Conservation (phyloP, 202 grass and related monocot species). For the Setaria italica region DNA sequence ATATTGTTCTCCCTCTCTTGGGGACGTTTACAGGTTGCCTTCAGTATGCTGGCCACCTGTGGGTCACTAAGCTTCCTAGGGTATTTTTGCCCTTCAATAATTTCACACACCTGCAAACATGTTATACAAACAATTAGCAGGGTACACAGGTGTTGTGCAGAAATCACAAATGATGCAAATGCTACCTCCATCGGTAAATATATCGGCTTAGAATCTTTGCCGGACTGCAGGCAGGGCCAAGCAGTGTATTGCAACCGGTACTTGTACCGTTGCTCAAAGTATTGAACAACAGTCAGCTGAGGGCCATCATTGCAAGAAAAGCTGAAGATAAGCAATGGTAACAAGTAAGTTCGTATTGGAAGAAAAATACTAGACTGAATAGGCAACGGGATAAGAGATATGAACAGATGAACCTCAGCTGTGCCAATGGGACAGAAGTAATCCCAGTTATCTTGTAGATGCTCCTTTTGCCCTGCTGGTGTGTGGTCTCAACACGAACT, state of each 20-base stretch:
- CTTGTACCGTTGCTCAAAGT: constrained; percentile 61
- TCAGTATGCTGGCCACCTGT: constrained; percentile 62
- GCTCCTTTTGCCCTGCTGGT: constrained; percentile 54
- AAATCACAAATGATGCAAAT: constrained; percentile 12
- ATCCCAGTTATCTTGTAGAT: constrained; percentile 74
- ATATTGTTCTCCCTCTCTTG: constrained; percentile 57
- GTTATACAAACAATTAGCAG: not conserved
- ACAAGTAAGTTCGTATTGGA: constrained; percentile 27
- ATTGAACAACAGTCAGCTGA: constrained; percentile 60
- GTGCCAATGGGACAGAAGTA: constrained; percentile 53
- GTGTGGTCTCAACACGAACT: constrained; percentile 70
- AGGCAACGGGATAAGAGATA: constrained; percentile 13
- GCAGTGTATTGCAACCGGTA: constrained; percentile 52
- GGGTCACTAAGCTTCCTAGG: constrained; percentile 68
- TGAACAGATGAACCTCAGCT: constrained; percentile 57
- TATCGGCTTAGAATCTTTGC: constrained; percentile 61
- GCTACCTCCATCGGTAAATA: constrained; percentile 84
- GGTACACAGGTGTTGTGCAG: not conserved
- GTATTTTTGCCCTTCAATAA: constrained; percentile 82
- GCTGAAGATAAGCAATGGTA: constrained; percentile 50
- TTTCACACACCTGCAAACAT: constrained; percentile 67
- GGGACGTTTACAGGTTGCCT: constrained; percentile 69
- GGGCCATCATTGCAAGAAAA: constrained; percentile 61
- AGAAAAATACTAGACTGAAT: not conserved
- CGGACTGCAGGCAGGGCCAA: constrained; percentile 73